Conservation (phyloP, 768 basidiomycete species). For the Suillus spraguei region DNA sequence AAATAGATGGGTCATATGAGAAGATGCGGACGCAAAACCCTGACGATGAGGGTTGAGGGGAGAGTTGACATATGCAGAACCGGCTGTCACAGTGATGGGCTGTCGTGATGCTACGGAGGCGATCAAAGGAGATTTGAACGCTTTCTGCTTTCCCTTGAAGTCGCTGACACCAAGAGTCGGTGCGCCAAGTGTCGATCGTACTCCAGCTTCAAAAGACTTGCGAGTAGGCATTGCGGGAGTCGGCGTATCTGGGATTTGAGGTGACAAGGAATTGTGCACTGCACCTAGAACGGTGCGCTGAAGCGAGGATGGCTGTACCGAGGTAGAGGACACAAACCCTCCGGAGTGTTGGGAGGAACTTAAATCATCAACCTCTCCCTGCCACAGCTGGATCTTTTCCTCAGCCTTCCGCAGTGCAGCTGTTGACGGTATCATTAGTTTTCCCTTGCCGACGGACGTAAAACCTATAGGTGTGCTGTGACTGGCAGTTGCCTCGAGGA, state of each 20-base stretch:
- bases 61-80: constrained; percentile 33
- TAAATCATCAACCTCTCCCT: constrained; percentile 36
- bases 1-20: constrained; percentile 12
- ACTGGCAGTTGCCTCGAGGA: constrained; percentile 6
- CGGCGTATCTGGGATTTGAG: constrained; percentile 39
- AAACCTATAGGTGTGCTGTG: constrained; percentile 29
- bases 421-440: constrained; percentile 52
- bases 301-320: constrained; percentile 16
- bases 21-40: constrained; percentile 9
- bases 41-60: constrained; percentile 18
- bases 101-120: constrained; percentile 15
- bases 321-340: constrained; percentile 12
- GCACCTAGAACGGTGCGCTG: constrained; percentile 38
- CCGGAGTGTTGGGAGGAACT: constrained; percentile 5
- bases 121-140: constrained; percentile 52
- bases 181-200: constrained; percentile 17
- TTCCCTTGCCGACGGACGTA: constrained; percentile 34
- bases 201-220: constrained; percentile 28
- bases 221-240: constrained; percentile 32
- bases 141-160: constrained; percentile 29
- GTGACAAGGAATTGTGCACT: constrained; percentile 38
- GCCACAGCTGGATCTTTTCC: constrained; percentile 53
- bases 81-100: constrained; percentile 24
- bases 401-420: constrained; percentile 56
- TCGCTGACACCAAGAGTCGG: constrained; percentile 11